Conservation (phyloP, 2,329 filamentous ascomycete genomes). For the Colletotrichum agaves region DNA sequence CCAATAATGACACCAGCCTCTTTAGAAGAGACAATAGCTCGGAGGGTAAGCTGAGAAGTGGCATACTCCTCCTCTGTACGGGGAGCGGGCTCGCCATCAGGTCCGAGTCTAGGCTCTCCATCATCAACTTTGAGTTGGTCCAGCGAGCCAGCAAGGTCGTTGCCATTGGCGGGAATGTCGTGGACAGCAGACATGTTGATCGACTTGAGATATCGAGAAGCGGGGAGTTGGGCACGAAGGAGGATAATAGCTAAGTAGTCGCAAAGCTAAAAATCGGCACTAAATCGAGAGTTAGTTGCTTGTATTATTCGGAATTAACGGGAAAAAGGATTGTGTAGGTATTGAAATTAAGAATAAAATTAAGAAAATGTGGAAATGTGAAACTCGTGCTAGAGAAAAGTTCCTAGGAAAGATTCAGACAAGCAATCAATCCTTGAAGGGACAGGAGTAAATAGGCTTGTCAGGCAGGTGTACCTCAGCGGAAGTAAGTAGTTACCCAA, state of each 20-base stretch:
- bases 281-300: not conserved
- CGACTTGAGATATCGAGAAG: slow-evolving; percentile 31
- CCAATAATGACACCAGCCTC: slow-evolving; percentile 99
- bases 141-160: slow-evolving; percentile 69
- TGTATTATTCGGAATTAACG: too few species aligned
- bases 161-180: slow-evolving; percentile 69
- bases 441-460: not conserved
- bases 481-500: too few species aligned
- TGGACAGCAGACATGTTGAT: slow-evolving; percentile 71
- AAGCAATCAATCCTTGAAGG: not conserved
- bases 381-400: not conserved
- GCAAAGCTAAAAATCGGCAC: not conserved
- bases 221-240: not conserved
- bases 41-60: slow-evolving; percentile 89
- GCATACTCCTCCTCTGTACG: slow-evolving; percentile 98
- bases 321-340: too few species aligned
- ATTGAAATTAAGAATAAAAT: too few species aligned
- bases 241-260: not conserved
- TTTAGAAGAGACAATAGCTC: slow-evolving; percentile 98
- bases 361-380: not conserved
- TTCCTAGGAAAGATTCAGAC: too few species aligned
- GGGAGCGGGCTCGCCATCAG: slow-evolving; percentile 81
- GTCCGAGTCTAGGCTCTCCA: slow-evolving; percentile 68
- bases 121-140: slow-evolving; percentile 76
- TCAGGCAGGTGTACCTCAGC: too few species aligned